Conservation (phyloP, 257 asterid species). For the Ilex aquifolium region DNA sequence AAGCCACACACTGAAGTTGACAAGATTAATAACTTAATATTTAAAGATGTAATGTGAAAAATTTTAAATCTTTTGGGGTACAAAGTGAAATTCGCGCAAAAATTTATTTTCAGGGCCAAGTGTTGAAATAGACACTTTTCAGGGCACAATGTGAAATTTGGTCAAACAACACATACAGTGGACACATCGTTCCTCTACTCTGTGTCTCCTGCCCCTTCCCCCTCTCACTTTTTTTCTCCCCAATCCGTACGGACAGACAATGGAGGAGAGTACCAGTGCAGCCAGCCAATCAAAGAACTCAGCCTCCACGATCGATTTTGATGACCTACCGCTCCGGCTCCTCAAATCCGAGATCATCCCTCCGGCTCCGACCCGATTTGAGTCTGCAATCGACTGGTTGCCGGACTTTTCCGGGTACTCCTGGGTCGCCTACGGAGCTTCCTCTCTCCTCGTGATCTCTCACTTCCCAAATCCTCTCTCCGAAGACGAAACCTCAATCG, state of each 20-base stretch:
- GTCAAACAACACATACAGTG: no score
- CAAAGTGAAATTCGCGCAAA: no score
- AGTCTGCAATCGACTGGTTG: slow-evolving; percentile 60
- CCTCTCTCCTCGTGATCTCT: slow-evolving; percentile 73
- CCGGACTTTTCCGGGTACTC: slow-evolving; percentile 69
- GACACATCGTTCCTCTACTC: no score
- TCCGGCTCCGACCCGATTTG: slow-evolving; percentile 60
- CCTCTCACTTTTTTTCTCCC: background rate
- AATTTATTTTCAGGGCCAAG: no score
- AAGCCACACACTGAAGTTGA: no score
- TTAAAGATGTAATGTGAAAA: no score
- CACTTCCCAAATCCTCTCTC: slow-evolving; percentile 79
- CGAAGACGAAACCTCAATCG: slow-evolving; percentile 52
- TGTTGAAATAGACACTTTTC: no score
- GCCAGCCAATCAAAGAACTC: background rate
- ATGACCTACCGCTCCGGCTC: slow-evolving; percentile 60
- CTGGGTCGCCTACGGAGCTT: slow-evolving; percentile 92
- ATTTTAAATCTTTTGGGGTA: no score
- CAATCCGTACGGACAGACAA: background rate
- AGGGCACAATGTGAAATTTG: no score
- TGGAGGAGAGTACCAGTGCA: background rate
- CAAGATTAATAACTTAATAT: no score
- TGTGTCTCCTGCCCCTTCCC: no score
- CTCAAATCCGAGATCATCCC: slow-evolving; percentile 62
- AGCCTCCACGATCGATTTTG: slow-evolving; percentile 15